Percentiles rank a stretch among this genome's conserved stretches.
phyloP scores from a whole-genome alignment of 768 basidiomycete species.

The Rhizopogon roseolus region DNA sequence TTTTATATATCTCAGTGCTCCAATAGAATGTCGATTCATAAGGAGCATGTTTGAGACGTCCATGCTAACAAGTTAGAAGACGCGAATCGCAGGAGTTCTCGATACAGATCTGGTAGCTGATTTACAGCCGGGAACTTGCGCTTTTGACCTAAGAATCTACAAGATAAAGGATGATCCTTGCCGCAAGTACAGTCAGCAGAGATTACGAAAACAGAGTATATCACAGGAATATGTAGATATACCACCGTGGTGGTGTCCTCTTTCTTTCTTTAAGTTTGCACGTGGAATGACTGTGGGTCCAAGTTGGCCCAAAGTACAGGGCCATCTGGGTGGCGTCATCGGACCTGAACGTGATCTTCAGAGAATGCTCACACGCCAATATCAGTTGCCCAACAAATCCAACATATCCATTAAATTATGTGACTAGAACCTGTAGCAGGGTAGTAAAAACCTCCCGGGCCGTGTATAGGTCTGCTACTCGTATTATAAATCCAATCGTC shows the following conservation, averaged over 20 bases:
- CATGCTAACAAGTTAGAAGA: background rate
- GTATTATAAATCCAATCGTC: slow-evolving; percentile 7
- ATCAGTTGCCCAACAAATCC: slow-evolving; percentile 24
- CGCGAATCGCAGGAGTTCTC: background rate
- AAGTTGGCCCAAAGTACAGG: background rate
- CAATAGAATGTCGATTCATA: background rate
- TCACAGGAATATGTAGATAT: no score
- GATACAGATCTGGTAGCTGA: background rate
- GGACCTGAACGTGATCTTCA: background rate
- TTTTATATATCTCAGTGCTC: background rate
- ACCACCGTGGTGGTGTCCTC: no score
- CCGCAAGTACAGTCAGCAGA: no score
- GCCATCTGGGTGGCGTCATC: background rate
- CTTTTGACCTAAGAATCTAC: background rate
- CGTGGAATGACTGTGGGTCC: no score
- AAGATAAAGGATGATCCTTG: background rate
- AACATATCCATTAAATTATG: slow-evolving; percentile 25
- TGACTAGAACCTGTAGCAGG: slow-evolving; percentile 8
- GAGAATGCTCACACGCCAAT: background rate
- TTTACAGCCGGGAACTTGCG: background rate
- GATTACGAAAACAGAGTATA: no score
- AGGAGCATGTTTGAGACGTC: background rate
- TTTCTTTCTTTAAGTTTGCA: no score
- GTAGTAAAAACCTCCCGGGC: slow-evolving; percentile 2
- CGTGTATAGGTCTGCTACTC: slow-evolving; percentile 15